Conservation (phyloP, 345 rosid species). For the Erodium maritimum region DNA sequence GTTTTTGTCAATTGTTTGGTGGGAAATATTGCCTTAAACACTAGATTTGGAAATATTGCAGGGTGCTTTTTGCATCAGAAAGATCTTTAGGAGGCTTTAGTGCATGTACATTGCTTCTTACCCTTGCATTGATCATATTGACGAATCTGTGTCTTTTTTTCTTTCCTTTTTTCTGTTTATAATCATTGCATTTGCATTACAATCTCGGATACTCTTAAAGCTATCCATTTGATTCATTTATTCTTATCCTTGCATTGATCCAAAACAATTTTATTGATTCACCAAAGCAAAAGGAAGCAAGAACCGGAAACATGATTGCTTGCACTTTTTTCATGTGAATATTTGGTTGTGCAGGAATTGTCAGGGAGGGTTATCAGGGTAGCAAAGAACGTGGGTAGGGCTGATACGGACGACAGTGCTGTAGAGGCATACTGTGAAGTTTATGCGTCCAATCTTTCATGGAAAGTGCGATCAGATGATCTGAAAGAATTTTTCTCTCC, state of each 20-base stretch:
- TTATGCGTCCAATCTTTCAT: constrained; percentile 70
- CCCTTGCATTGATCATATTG: too few species aligned
- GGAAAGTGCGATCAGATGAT: constrained; percentile 78
- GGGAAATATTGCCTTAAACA: too few species aligned
- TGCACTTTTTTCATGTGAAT: background rate
- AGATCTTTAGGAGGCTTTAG: too few species aligned
- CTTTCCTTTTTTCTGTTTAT: background rate
- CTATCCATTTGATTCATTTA: background rate
- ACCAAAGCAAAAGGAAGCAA: too few species aligned
- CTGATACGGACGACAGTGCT: constrained; percentile 22
- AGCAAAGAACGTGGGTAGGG: constrained; percentile 57
- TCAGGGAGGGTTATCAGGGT: constrained; percentile 66
- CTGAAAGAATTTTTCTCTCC: constrained; percentile 63
- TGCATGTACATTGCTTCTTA: too few species aligned
- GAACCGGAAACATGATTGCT: too few species aligned
- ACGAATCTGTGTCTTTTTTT: too few species aligned
- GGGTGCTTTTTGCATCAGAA: too few species aligned
- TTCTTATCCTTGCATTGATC: too few species aligned
- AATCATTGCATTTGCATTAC: background rate
- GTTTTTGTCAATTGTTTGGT: too few species aligned
- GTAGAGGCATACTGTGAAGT: constrained; percentile 56
- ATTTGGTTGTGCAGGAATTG: constrained; percentile 39
- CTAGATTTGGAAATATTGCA: too few species aligned
- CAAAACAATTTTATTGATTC: too few species aligned
- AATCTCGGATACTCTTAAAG: background rate